These are phyloP conservation scores for Claviceps africana DNA, from an alignment of 2,329 filamentous ascomycete species.

Conservation along the genomic window DNA sequence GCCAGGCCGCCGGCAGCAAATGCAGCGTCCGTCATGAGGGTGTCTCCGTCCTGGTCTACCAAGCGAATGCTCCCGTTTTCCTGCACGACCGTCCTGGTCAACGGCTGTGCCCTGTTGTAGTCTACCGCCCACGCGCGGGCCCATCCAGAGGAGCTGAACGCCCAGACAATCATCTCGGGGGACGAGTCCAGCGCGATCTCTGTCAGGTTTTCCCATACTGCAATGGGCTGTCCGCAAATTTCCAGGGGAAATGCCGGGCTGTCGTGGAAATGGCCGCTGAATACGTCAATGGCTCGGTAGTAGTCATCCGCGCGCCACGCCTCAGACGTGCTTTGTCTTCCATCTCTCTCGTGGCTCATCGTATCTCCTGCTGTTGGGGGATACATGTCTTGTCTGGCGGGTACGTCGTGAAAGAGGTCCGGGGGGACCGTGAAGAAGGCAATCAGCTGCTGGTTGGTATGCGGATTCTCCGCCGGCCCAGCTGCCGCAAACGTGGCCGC, in stretches of 20 bases:
- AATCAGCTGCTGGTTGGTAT: slow-evolving; percentile 24
- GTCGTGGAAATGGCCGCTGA: slow-evolving; percentile 8
- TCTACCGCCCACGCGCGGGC: slow-evolving; percentile 19
- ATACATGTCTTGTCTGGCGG: slow-evolving; percentile 6
- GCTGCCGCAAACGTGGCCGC: slow-evolving; percentile 39
- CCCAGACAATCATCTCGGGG: slow-evolving; percentile 22
- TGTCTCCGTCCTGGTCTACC: slow-evolving; percentile 18
- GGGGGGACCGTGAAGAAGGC: slow-evolving; percentile 48
- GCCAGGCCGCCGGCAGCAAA: neutral
- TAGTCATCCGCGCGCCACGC: slow-evolving; percentile 11
- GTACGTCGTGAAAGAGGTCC: slow-evolving; percentile 34
- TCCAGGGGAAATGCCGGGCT: slow-evolving; percentile 15
- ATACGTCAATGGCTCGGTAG: slow-evolving; percentile 10
- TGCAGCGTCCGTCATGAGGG: slow-evolving; percentile 13
- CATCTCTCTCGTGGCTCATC: slow-evolving; percentile 4
- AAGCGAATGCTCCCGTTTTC: slow-evolving; percentile 19
- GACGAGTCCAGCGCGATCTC: slow-evolving; percentile 20
- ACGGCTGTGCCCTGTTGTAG: slow-evolving; percentile 9
- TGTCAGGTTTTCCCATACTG: slow-evolving; percentile 17
- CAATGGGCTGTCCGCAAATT: slow-evolving; percentile 18
- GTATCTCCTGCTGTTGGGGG: slow-evolving; percentile 1
- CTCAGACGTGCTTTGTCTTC: slow-evolving; percentile 7
- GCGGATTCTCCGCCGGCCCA: neutral
- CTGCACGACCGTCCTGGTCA: slow-evolving; percentile 13
- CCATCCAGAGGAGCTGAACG: slow-evolving; percentile 20